Conservation (phyloP, 768 basidiomycete species). For the Pseudohyphozyma bogoriensis region DNA sequence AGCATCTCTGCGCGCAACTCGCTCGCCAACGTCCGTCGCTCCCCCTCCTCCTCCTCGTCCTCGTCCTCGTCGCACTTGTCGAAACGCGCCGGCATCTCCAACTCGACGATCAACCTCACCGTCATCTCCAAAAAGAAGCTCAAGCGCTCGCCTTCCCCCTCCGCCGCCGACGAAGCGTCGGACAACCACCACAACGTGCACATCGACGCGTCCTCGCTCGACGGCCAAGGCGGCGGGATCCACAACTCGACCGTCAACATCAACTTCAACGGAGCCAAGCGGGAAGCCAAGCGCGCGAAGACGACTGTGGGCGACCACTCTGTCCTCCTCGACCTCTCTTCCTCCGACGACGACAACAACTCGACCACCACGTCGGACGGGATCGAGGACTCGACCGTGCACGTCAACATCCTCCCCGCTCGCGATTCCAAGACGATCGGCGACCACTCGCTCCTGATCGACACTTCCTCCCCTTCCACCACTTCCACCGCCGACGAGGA, state of each 20-base stretch:
- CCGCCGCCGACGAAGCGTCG: not conserved
- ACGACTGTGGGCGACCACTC: slow-evolving; percentile 25
- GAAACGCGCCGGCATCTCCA: slow-evolving; percentile 14
- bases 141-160: not conserved
- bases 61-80: not conserved
- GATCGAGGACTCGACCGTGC: slow-evolving; percentile 25
- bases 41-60: not conserved
- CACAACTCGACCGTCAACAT: slow-evolving; percentile 29
- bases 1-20: not conserved
- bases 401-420: slow-evolving; percentile 27
- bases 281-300: slow-evolving; percentile 10
- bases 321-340: slow-evolving; percentile 23
- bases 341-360: not conserved
- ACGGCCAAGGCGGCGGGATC: slow-evolving; percentile 10
- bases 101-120: slow-evolving; percentile 31
- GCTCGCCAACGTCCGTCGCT: not conserved
- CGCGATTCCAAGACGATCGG: slow-evolving; percentile 20
- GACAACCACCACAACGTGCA: slow-evolving; percentile 26
- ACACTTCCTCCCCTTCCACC: slow-evolving; percentile 11
- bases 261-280: slow-evolving; percentile 23
- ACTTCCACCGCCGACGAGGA: not conserved
- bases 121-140: not conserved
- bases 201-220: slow-evolving; percentile 25
- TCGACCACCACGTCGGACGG: not conserved
- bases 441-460: slow-evolving; percentile 28